Evolutionary conservation across 2,329 filamentous ascomycete genomes (phyloP).

Genomic region (Cladorrhinum sp.): DNA sequence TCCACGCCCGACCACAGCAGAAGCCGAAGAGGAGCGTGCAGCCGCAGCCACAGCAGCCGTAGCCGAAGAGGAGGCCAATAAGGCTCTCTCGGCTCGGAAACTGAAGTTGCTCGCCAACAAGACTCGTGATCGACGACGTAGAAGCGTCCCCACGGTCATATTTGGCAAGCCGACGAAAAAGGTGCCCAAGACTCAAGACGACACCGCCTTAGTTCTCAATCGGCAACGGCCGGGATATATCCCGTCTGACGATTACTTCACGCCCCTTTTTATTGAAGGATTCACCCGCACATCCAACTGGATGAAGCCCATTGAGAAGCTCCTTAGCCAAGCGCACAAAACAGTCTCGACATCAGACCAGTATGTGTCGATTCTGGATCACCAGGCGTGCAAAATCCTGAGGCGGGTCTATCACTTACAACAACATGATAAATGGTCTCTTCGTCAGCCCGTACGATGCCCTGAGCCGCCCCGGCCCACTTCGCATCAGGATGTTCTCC

Average conservation of each 20-base stretch:
- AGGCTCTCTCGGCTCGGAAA: slow-evolving; percentile 15
- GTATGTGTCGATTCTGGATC: slow-evolving; percentile 77
- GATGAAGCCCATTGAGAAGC: slow-evolving; percentile 64
- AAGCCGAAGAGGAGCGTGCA: neutral
- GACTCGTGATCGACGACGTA: slow-evolving; percentile 57
- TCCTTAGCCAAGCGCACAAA: slow-evolving; percentile 82
- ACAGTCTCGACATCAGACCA: slow-evolving; percentile 84
- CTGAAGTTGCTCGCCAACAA: slow-evolving; percentile 34
- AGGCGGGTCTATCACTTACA: slow-evolving; percentile 87
- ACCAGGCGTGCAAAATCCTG: slow-evolving; percentile 82
- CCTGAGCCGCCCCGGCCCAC: slow-evolving; percentile 74
- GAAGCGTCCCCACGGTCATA: slow-evolving; percentile 69
- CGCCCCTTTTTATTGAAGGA: slow-evolving; percentile 58
- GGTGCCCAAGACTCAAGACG: slow-evolving; percentile 31
- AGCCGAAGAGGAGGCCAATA: slow-evolving; percentile 4
- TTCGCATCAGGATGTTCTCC: slow-evolving; percentile 79
- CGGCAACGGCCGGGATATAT: slow-evolving; percentile 42
- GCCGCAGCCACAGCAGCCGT: neutral
- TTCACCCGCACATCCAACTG: slow-evolving; percentile 54
- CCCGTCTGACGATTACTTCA: slow-evolving; percentile 61
- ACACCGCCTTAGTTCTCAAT: slow-evolving; percentile 43
- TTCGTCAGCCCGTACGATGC: slow-evolving; percentile 82
- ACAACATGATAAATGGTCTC: slow-evolving; percentile 86
- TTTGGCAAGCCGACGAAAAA: slow-evolving; percentile 66
- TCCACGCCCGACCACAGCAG: neutral